Conservation (phyloP, 306 rosid species). For the Vigna reflexopilosa region DNA sequence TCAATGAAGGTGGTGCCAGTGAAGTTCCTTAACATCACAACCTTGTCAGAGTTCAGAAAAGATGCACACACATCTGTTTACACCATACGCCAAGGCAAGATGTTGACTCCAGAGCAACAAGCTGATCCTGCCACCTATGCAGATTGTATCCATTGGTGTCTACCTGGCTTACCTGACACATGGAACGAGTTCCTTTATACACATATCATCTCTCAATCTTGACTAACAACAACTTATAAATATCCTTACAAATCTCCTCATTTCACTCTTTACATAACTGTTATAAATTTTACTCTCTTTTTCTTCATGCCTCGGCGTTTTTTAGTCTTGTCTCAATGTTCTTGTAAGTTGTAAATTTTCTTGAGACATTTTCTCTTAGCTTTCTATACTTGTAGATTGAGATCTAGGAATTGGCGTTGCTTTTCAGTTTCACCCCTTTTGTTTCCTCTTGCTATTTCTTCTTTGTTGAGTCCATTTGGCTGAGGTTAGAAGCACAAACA, state of each 20-base stretch:
- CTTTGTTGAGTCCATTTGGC: slow-evolving; percentile 16
- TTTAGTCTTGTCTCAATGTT: slow-evolving; percentile 39
- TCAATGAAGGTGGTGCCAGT: slow-evolving; percentile 68
- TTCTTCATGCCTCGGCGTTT: slow-evolving; percentile 33
- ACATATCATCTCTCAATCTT: slow-evolving; percentile 70
- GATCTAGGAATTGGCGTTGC: slow-evolving; percentile 24
- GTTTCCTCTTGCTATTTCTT: background rate
- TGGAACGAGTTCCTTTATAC: slow-evolving; percentile 92
- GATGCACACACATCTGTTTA: slow-evolving; percentile 92
- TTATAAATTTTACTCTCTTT: slow-evolving; percentile 14
- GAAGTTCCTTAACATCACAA: slow-evolving; percentile 73
- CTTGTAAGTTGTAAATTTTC: slow-evolving; percentile 43
- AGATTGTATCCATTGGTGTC: slow-evolving; percentile 97
- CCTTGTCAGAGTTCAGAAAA: slow-evolving; percentile 79
- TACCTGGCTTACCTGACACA: slow-evolving; percentile 93
- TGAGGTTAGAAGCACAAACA: slow-evolving; percentile 19
- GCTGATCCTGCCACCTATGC: slow-evolving; percentile 88
- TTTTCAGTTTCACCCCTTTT: too few species aligned
- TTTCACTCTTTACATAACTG: slow-evolving; percentile 2
- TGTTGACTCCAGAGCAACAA: slow-evolving; percentile 73
- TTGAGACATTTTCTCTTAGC: slow-evolving; percentile 32
- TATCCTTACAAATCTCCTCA: background rate
- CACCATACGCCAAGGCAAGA: slow-evolving; percentile 87
- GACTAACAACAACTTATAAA: slow-evolving; percentile 42
- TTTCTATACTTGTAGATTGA: slow-evolving; percentile 39